Percentiles rank a stretch among this genome's conserved stretches.
Evolutionary conservation across 805 yeast species (phyloP).

Genomic region (Wickerhamiella sergipiensis): DNA sequence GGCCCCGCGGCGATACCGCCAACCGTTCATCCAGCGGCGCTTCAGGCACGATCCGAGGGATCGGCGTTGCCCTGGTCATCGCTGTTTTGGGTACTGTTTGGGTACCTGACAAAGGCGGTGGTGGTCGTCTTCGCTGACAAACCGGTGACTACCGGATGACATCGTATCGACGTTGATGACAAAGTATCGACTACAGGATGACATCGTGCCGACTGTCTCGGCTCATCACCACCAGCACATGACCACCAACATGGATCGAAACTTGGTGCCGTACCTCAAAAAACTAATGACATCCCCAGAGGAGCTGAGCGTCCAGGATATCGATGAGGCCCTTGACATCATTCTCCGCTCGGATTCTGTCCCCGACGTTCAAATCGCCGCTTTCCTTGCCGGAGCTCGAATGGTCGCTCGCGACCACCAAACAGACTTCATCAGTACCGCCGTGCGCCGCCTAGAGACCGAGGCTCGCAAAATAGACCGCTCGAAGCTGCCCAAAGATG

Average conservation of each 20-base stretch:
- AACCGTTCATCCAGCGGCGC: neutral
- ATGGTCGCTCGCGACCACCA: conserved; percentile 64
- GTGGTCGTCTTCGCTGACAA: neutral
- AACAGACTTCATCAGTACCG: conserved; percentile 72
- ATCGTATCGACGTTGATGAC: no score
- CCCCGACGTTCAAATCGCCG: conserved; percentile 53
- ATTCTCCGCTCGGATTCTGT: conserved; percentile 32
- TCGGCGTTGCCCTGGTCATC: neutral
- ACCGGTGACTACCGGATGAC: no score
- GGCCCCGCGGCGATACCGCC: neutral
- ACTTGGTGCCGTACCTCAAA: conserved; percentile 46
- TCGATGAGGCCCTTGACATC: conserved; percentile 43
- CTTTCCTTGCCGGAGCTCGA: conserved; percentile 69
- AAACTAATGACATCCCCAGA: conserved; percentile 49
- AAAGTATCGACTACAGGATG: no score
- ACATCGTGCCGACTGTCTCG: no score
- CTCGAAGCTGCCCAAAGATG: conserved; percentile 12
- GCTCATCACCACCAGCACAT: no score
- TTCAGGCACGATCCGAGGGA: neutral
- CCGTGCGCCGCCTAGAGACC: conserved; percentile 60
- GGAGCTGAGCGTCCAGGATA: conserved; percentile 47
- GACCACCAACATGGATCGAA: no score
- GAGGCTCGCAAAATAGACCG: conserved; percentile 24
- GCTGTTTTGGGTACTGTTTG: no score
- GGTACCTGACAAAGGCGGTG: neutral